Evolutionary conservation across 352 stramenopile genomes (phyloP), one percentile per base, ranked within the genome.

Genomic region (Thraustochytrium striatum): DNA sequence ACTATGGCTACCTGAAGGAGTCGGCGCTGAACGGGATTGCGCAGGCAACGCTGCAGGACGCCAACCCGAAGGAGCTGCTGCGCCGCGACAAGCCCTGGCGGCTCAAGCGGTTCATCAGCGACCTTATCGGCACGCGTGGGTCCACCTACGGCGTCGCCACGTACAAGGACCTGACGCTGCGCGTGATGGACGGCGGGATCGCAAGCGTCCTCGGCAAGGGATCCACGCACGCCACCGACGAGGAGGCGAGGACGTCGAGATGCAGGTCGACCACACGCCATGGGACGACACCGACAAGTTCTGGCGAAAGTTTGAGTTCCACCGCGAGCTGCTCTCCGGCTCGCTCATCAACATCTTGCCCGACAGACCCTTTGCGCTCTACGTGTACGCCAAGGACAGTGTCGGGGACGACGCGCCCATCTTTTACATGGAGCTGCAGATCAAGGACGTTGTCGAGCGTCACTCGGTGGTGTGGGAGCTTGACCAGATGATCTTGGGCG

Each of bases 361-460:
- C 33, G 65, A 75, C 36, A 61, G 65, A 0, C 44, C 44, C 5
- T 75, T 75, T 25, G 65, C 65, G 28, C 65, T 75, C 25, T 75
- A 62, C 65, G 36, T 75, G 13, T 75, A 32, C 41, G 39, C 65
- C 44, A 75, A 75, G 30, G 52, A 75, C 39, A 3, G 30, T 7
- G 52, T 75, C 13, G 65, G 65, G 1, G 65, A 75, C 50, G 65
- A 75, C 39, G 52, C 52, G 19, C 65, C 65, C 32, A 61, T 75
- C 32, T 75, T 61, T 43, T 75, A 75, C 36, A 70, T 75, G 39
- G 65, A 75, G 41, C 65, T 75, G 33, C 41, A 75, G 41, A 75
- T 75, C 41, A 75, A 75, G 9, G 65, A 43, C 19, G 28, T 43
- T 32, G 39, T 38, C 7, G 65, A 75, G 41, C 39, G 65, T 3